Evolutionary conservation across 1,284 basidiomycete genomes (phyloP).

Genomic region (Golubevia sp.): DNA sequence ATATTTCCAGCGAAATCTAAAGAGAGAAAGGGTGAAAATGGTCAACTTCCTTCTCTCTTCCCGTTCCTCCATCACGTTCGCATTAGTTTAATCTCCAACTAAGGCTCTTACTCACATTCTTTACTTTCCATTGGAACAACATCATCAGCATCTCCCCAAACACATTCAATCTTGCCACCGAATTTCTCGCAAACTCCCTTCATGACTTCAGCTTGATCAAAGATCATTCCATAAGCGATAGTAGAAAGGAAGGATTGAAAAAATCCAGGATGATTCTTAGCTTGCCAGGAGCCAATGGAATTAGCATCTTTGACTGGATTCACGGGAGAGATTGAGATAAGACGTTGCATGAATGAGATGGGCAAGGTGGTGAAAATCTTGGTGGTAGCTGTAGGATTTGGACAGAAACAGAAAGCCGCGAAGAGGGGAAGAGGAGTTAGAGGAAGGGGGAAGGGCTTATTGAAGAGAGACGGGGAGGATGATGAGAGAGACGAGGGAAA

Average conservation of each 20-base stretch:
- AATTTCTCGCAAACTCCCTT: slow-evolving; percentile 15
- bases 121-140: slow-evolving; percentile 25
- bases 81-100: background rate
- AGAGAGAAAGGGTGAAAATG: background rate
- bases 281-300: slow-evolving; percentile 24
- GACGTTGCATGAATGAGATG: too few species aligned
- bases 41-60: too few species aligned
- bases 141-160: slow-evolving; percentile 34
- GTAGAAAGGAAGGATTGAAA: slow-evolving; percentile 22
- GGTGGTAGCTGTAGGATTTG: too few species aligned
- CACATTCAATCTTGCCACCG: slow-evolving; percentile 14
- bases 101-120: slow-evolving; percentile 11
- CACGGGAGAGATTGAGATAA: too few species aligned
- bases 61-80: too few species aligned
- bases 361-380: too few species aligned
- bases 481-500: slow-evolving; percentile 17
- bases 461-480: slow-evolving; percentile 19
- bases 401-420: too few species aligned
- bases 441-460: slow-evolving; percentile 17
- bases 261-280: slow-evolving; percentile 27
- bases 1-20: slow-evolving; percentile 23
- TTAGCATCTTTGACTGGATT: slow-evolving; percentile 3
- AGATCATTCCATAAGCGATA: slow-evolving; percentile 24
- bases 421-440: slow-evolving; percentile 25
- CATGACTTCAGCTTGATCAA: slow-evolving; percentile 17